A percentile compares a stretch with the other conserved stretches of the same genome.
Conservation (phyloP, 176 grass and related monocot species). For the Stipa capillata region DNA sequence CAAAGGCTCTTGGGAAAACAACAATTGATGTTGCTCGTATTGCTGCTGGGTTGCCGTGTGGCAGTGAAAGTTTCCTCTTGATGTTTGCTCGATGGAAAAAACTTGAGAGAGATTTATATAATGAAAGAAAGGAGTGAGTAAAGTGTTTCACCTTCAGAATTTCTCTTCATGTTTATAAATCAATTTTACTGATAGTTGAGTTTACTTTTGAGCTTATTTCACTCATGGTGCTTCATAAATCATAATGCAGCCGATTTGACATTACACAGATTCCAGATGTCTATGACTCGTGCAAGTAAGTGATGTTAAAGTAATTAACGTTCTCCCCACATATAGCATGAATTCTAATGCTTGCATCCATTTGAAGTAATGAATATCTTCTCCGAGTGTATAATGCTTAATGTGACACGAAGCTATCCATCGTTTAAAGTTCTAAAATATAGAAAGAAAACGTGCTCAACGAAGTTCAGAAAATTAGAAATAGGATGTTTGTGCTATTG, state of each 20-base stretch:
- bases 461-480: neutral
- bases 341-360: neutral
- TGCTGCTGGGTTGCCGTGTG: conserved; percentile 97
- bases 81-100: conserved; percentile 99
- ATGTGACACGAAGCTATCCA: conserved; percentile 2
- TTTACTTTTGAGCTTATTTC: neutral
- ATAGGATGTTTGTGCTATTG: neutral
- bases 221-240: conserved; percentile 29
- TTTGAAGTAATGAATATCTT: neutral
- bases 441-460: neutral
- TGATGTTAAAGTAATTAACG: neutral
- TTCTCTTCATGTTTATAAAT: conserved; percentile 17
- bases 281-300: conserved; percentile 99
- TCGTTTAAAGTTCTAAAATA: neutral
- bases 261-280: conserved; percentile 98
- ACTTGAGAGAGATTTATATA: conserved; percentile 91
- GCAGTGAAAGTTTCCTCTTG: conserved; percentile 93
- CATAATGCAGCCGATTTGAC: conserved; percentile 80
- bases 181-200: neutral
- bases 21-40: conserved; percentile 95
- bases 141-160: conserved; percentile 22
- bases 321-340: neutral
- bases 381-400: neutral
- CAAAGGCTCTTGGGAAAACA: conserved; percentile 90
- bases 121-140: conserved; percentile 93